Base-by-base conservation (phyloP, 495 filamentous ascomycete genomes). In the Penicillium ochrochloron region DNA sequence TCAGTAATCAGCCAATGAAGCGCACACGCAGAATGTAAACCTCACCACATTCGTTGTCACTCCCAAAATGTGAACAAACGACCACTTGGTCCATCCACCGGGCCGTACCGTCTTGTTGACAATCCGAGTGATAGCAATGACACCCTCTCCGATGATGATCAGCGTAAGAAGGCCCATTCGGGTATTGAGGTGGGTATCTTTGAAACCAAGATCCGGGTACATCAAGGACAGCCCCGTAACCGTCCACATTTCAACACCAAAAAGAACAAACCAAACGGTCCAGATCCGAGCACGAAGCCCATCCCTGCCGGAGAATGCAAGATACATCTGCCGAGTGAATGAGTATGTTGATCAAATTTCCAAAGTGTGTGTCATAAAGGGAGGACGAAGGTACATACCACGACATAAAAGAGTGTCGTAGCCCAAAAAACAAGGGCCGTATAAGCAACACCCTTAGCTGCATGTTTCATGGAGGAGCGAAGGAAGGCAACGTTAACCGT, bases 131-230 rank as follows among this genome's bases (percentile, higher is more conserved):
- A 84, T 74, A 17, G 78, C 76, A 65, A 83, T 83, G 37, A 89
- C 81, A 33, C 88, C 87, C 74, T 90, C 88, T 23, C 89, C 89
- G 54, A 91, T 82, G 60, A 90, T 88, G 66, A 90, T 90, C 52
- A 91, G 78, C 0, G 88, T 90, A 9, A 90, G 77, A 12, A 91
- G 82, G 5, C 85, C 84, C 82, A 90, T 85, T 46, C 89, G 80
- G 60, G 89, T 83, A 53, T 88, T 85, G 61, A 91, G 73, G 69
- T 89, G 86, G 12, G 87, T 89, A 41, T 85, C 80, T 70, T 89
- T 83, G 73, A 91, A 88, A 57, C 83, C 86, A 52, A 91, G 76
- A 50, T 82, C 78, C 17, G 83, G 74, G 68, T 80, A 87, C 34
- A 77, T 61, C 60, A 76, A 83, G 37, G 87, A 88, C 9, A 85